Percentiles rank a stretch among this genome's conserved stretches.
Evolutionary conservation across 1,139 yeast species (phyloP).

Genomic region (Casaregolazyma suthepensis): DNA sequence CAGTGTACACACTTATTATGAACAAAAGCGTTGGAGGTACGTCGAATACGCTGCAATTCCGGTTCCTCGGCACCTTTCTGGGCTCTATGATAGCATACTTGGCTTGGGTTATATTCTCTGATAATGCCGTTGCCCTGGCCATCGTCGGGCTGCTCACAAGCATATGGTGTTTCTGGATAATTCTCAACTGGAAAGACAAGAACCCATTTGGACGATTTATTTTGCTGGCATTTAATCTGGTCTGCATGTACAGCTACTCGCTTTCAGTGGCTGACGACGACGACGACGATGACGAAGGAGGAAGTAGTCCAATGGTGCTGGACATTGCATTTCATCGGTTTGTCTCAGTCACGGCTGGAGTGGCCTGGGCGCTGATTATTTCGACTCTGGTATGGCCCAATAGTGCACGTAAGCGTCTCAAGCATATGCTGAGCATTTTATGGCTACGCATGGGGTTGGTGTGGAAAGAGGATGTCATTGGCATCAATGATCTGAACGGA

Average conservation of each 20-base stretch:
- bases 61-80: slow-evolving; percentile 67
- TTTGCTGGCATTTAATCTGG: slow-evolving; percentile 68
- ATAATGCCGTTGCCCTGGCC: slow-evolving; percentile 50
- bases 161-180: slow-evolving; percentile 60
- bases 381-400: slow-evolving; percentile 59
- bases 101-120: slow-evolving; percentile 55
- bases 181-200: slow-evolving; percentile 58
- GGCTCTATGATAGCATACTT: slow-evolving; percentile 61
- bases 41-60: slow-evolving; percentile 68
- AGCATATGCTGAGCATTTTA: slow-evolving; percentile 56
- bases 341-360: slow-evolving; percentile 65
- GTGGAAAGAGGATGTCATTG: slow-evolving; percentile 65
- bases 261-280: slow-evolving; percentile 55
- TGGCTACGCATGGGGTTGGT: slow-evolving; percentile 78
- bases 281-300: slow-evolving; percentile 59
- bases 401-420: slow-evolving; percentile 64
- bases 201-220: slow-evolving; percentile 50
- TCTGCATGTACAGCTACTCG: slow-evolving; percentile 71
- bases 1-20: slow-evolving; percentile 78
- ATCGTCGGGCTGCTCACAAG: slow-evolving; percentile 55
- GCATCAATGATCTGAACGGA: slow-evolving; percentile 14
- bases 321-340: slow-evolving; percentile 79
- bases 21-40: slow-evolving; percentile 86
- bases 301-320: slow-evolving; percentile 59
- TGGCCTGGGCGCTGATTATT: slow-evolving; percentile 68